phyloP scores from a whole-genome alignment of 495 filamentous ascomycete species.

The Podospora pseudocomata region DNA sequence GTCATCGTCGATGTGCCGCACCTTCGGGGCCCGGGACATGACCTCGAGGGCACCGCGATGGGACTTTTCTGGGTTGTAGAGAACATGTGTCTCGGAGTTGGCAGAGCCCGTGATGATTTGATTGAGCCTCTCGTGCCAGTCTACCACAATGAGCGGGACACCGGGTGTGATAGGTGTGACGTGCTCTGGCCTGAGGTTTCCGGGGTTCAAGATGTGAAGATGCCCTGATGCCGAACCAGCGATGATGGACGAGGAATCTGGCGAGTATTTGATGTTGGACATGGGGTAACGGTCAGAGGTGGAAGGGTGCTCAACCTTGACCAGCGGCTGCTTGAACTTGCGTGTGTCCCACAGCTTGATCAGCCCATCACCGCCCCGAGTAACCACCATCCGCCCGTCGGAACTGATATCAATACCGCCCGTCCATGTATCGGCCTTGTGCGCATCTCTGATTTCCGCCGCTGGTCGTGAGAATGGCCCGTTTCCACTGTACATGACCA shows the following conservation, averaged over 20 bases:
- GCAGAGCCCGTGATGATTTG: conserved; percentile 93
- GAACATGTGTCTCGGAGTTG: conserved; percentile 80
- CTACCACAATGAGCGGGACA: conserved; percentile 73
- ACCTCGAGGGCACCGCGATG: conserved; percentile 77
- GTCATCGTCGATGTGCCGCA: conserved; percentile 91
- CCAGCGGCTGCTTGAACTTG: conserved; percentile 88
- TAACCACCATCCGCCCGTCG: conserved; percentile 85
- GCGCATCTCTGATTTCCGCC: conserved; percentile 84
- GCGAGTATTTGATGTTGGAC: conserved; percentile 84
- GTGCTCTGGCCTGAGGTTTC: conserved; percentile 77
- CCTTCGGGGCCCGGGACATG: conserved; percentile 91
- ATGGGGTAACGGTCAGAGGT: conserved; percentile 80
- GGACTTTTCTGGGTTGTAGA: conserved; percentile 84
- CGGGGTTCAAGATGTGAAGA: conserved; percentile 89
- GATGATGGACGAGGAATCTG: conserved; percentile 73
- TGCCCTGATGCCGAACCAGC: conserved; percentile 84
- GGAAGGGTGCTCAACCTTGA: conserved; percentile 71
- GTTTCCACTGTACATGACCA: conserved; percentile 89
- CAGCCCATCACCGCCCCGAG: conserved; percentile 78
- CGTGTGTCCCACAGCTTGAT: conserved; percentile 93
- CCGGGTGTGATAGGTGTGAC: conserved; percentile 81
- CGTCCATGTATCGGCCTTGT: conserved; percentile 83
- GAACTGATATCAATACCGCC: conserved; percentile 86
- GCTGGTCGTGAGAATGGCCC: conserved; percentile 81
- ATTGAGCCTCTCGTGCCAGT: conserved; percentile 93